Conservation (phyloP, 2,329 filamentous ascomycete genomes). For the Elsinoe necatrix region DNA sequence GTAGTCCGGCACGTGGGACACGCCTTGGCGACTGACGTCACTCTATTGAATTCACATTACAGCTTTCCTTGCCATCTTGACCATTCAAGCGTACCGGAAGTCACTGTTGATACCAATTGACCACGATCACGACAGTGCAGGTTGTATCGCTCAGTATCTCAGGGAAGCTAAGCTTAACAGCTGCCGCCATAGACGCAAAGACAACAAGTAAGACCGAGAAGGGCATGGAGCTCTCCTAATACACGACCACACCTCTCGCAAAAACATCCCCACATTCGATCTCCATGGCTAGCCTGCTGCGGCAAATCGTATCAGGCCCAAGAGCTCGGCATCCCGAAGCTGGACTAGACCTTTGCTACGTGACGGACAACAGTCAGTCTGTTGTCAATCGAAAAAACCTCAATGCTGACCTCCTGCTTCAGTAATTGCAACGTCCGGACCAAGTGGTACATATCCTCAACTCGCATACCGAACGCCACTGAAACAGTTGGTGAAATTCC, state of each 20-base stretch:
- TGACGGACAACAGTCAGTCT: slow-evolving; percentile 61
- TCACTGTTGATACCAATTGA: not conserved
- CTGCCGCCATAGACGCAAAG: too few species aligned
- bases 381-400: too few species aligned
- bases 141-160: too few species aligned
- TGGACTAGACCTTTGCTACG: slow-evolving; percentile 89
- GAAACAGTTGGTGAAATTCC: slow-evolving; percentile 74
- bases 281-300: slow-evolving; percentile 60
- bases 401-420: slow-evolving; percentile 41
- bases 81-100: not conserved
- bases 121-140: not conserved
- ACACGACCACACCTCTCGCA: not conserved
- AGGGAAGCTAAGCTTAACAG: too few species aligned
- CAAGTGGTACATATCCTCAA: slow-evolving; percentile 80
- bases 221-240: slow-evolving; percentile 1
- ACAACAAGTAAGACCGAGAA: not conserved
- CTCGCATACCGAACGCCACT: slow-evolving; percentile 90
- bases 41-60: slow-evolving; percentile 9
- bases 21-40: slow-evolving; percentile 9
- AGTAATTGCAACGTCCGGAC: slow-evolving; percentile 70
- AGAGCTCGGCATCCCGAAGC: slow-evolving; percentile 77
- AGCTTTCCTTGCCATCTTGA: not conserved
- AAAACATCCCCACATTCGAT: not conserved
- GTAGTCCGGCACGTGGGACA: slow-evolving; percentile 6
- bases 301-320: slow-evolving; percentile 85